Conservation (phyloP, 2,329 filamentous ascomycete genomes). For the Cercospora brassicicola region DNA sequence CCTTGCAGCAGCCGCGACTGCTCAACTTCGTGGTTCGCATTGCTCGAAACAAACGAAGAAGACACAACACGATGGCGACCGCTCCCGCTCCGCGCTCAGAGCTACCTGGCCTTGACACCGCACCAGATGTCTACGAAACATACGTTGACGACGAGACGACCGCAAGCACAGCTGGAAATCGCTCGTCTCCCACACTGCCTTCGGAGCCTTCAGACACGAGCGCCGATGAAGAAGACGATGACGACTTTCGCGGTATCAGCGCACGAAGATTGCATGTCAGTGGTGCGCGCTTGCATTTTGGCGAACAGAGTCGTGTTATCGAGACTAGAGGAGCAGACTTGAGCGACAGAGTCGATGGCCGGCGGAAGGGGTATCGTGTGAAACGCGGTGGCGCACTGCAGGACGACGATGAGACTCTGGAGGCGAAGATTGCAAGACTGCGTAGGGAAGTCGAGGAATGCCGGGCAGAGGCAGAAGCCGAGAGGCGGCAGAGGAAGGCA, state of each 20-base stretch:
- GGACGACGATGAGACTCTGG: constrained; percentile 74
- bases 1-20: not conserved
- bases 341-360: constrained; percentile 80
- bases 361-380: constrained; percentile 77
- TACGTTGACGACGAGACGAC: constrained; percentile 53
- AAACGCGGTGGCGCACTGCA: constrained; percentile 66
- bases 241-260: constrained; percentile 63
- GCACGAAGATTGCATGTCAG: constrained; percentile 73
- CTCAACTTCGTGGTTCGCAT: not conserved
- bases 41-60: not conserved
- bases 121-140: constrained; percentile 97
- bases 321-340: constrained; percentile 81
- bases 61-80: constrained; percentile 16
- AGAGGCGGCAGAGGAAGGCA: constrained; percentile 40
- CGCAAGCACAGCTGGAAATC: constrained; percentile 20
- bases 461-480: constrained; percentile 48
- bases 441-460: constrained; percentile 74
- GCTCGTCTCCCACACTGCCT: constrained; percentile 21
- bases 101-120: constrained; percentile 60
- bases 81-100: constrained; percentile 21
- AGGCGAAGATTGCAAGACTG: constrained; percentile 76
- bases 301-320: constrained; percentile 62
- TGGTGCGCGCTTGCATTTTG: constrained; percentile 77
- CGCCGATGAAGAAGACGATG: constrained; percentile 54
- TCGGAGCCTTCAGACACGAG: constrained; percentile 27